Conservation (phyloP, 176 grass and related monocot genomes). For the Musa beccarii region DNA sequence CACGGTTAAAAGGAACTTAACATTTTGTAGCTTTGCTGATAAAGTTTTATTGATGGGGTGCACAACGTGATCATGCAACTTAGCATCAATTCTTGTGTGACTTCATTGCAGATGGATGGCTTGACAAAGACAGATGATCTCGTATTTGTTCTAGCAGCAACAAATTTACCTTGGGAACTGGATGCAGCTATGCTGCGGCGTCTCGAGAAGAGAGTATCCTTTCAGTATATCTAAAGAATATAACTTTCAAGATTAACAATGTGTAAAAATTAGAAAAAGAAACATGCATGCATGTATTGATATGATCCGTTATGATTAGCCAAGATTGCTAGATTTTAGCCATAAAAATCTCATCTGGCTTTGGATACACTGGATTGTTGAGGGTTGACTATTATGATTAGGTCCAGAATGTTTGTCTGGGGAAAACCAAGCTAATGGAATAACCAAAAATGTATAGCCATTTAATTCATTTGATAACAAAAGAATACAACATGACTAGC, state of each 20-base stretch:
- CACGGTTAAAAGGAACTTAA: background rate
- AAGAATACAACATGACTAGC: no score
- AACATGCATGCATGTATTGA: background rate
- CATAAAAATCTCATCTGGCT: background rate
- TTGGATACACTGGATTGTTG: no score
- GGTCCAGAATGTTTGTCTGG: no score
- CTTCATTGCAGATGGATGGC: slow-evolving; percentile 84
- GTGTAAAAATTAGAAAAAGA: background rate
- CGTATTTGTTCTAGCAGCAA: slow-evolving; percentile 89
- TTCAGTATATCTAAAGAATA: background rate
- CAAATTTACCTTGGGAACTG: slow-evolving; percentile 92
- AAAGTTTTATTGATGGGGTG: background rate
- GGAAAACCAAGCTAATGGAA: no score
- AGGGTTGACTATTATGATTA: no score
- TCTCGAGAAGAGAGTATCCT: slow-evolving; percentile 86
- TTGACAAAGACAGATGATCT: slow-evolving; percentile 89
- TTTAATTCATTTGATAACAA: no score
- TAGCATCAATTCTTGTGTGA: background rate
- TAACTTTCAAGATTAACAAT: no score
- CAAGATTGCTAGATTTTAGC: background rate
- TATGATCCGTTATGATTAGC: background rate
- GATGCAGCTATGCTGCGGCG: slow-evolving; percentile 89
- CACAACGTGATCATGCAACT: background rate
- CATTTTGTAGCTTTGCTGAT: background rate
- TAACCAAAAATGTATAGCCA: no score